phyloP scores from a whole-genome alignment of 805 yeast genomes.

The Cyberlindnera suaveolens region DNA sequence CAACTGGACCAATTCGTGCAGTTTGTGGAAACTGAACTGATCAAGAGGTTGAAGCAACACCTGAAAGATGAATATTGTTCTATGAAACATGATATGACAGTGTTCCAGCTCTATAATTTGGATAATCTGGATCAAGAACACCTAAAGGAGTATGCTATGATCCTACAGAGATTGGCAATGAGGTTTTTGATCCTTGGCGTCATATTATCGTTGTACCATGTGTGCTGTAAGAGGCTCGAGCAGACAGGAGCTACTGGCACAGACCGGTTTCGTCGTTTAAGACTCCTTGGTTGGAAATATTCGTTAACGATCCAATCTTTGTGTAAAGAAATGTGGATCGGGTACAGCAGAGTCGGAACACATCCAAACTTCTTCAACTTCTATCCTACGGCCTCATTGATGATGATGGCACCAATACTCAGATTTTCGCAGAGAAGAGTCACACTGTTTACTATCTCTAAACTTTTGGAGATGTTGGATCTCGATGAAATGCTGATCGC shows the following conservation, averaged over 20 bases:
- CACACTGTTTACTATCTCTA: constrained; percentile 6
- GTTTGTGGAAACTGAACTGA: constrained; percentile 9
- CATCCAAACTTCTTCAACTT: constrained; percentile 8
- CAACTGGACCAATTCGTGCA: constrained; percentile 10
- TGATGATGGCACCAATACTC: constrained; percentile 12
- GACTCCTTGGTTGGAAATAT: constrained; percentile 12
- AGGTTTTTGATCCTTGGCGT: constrained; percentile 5
- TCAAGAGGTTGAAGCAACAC: constrained; percentile 5
- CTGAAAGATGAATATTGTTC: constrained; percentile 8
- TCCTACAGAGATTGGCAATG: constrained; percentile 8
- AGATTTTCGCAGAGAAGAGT: constrained; percentile 15
- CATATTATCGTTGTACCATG: constrained; percentile 11
- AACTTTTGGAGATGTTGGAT: constrained; percentile 6
- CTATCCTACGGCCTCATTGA: constrained; percentile 6
- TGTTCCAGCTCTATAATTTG: constrained; percentile 4
- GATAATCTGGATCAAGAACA: constrained; percentile 7
- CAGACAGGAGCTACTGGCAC: constrained; percentile 9
- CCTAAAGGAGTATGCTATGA: constrained; percentile 5
- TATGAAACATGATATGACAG: constrained; percentile 4
- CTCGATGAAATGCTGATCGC: constrained; percentile 11
- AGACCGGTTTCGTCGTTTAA: constrained; percentile 1
- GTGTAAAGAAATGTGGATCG: constrained; percentile 12
- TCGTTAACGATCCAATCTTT: constrained; percentile 8
- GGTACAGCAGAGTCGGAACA: constrained; percentile 5
- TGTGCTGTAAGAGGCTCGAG: constrained; percentile 12